Conservation (phyloP, 139 green algal species). For the Mesotaenium endlicherianum region DNA sequence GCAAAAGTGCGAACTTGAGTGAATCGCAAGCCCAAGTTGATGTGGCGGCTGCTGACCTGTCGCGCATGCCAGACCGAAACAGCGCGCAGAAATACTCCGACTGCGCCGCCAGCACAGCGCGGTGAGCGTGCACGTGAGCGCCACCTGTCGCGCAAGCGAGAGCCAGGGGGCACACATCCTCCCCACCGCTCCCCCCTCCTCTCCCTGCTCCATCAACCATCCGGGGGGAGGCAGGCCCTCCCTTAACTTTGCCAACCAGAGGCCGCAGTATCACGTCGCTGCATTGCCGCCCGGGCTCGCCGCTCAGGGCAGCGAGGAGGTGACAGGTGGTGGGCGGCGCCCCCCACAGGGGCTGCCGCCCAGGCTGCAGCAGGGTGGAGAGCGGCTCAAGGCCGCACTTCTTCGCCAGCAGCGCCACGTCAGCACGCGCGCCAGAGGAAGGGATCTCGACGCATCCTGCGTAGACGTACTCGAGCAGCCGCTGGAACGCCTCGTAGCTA, state of each 20-base stretch:
- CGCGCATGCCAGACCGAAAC: conserved; percentile 16
- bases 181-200: too few species aligned
- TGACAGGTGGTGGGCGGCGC: background rate
- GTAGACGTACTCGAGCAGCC: conserved; percentile 18
- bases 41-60: conserved; percentile 19
- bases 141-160: too few species aligned
- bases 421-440: background rate
- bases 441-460: background rate
- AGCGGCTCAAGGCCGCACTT: conserved; percentile 4
- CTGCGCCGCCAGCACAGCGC: background rate
- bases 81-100: conserved; percentile 28
- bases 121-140: background rate
- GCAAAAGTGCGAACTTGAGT: too few species aligned
- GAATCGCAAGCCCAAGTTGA: too few species aligned
- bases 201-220: too few species aligned
- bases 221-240: too few species aligned
- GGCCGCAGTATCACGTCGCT: too few species aligned
- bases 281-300: too few species aligned
- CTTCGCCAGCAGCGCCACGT: background rate
- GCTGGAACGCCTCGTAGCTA: background rate
- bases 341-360: background rate
- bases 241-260: too few species aligned
- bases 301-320: too few species aligned
- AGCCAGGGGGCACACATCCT: too few species aligned
- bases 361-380: background rate